These are phyloP conservation scores for Ceriops tagal DNA, from an alignment of 345 rosid species.

Conservation along the genomic window DNA sequence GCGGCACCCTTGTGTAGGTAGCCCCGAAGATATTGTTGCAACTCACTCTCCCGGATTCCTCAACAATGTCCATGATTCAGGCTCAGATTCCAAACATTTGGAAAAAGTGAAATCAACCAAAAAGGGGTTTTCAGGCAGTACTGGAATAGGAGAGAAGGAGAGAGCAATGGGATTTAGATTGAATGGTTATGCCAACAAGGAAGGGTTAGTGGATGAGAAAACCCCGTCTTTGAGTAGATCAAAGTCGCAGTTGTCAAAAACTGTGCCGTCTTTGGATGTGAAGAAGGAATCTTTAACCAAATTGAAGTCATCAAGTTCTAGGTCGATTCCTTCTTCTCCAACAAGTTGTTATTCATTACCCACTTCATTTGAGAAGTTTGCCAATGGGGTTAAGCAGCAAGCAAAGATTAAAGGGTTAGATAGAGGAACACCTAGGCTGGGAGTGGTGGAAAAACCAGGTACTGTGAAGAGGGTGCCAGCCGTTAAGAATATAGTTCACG, in stretches of 20 bases:
- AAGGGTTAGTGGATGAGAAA: constrained; percentile 43
- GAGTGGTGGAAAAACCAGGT: constrained; percentile 43
- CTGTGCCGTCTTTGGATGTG: constrained; percentile 45
- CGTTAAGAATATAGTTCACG: constrained; percentile 59
- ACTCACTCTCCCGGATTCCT: constrained; percentile 74
- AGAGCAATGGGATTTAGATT: constrained; percentile 40
- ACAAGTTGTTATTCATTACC: constrained; percentile 88
- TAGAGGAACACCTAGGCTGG: constrained; percentile 49
- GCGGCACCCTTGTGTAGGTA: constrained; percentile 87
- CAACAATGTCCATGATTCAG: constrained; percentile 31
- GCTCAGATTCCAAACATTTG: constrained; percentile 38
- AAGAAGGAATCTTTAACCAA: constrained; percentile 57
- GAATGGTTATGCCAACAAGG: constrained; percentile 46
- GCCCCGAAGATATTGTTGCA: constrained; percentile 93
- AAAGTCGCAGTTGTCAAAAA: constrained; percentile 49
- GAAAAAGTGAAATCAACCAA: constrained; percentile 46
- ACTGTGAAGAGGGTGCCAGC: constrained; percentile 56
- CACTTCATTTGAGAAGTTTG: constrained; percentile 74
- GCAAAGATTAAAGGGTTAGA: constrained; percentile 53
- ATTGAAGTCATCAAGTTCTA: constrained; percentile 53
- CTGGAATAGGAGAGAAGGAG: constrained; percentile 43
- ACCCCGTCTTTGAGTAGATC: constrained; percentile 39
- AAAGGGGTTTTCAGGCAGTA: constrained; percentile 29
- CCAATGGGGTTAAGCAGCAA: constrained; percentile 75
- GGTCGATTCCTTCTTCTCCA: constrained; percentile 84